Conservation (phyloP, 1,139 yeast genomes). For the Geotrichum aggregatum region DNA sequence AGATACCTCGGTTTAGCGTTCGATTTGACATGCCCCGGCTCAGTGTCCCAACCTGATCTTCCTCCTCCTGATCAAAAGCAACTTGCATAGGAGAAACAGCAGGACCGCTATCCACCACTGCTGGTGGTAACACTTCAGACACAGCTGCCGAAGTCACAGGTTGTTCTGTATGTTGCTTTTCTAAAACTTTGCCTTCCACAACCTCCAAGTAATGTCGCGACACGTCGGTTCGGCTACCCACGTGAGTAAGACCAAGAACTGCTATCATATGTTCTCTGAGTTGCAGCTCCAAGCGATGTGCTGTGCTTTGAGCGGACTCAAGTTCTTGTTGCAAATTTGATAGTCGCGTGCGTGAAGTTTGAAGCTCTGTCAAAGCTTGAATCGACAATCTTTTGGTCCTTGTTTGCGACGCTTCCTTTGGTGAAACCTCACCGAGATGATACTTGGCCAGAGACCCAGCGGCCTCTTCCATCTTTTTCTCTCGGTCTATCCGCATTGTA, state of each 20-base stretch:
- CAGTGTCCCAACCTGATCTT: background rate
- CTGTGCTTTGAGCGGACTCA: slow-evolving; percentile 26
- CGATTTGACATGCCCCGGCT: slow-evolving; percentile 4
- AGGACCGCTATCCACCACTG: no score
- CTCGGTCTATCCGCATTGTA: slow-evolving; percentile 30
- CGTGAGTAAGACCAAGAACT: slow-evolving; percentile 34
- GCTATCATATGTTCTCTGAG: slow-evolving; percentile 37
- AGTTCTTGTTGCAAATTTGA: slow-evolving; percentile 28
- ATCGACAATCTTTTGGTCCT: slow-evolving; percentile 32
- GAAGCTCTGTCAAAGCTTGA: slow-evolving; percentile 38
- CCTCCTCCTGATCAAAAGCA: background rate
- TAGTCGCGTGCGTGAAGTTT: slow-evolving; percentile 31
- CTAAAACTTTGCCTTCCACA: background rate
- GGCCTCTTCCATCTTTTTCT: background rate
- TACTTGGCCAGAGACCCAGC: slow-evolving; percentile 1
- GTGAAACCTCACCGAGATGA: slow-evolving; percentile 14
- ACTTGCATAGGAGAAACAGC: background rate
- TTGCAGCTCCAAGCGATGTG: slow-evolving; percentile 27
- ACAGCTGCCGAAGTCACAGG: no score
- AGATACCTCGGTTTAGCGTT: slow-evolving; percentile 1
- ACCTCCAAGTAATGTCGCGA: slow-evolving; percentile 1
- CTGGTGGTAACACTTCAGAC: no score
- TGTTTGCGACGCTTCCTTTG: slow-evolving; percentile 11
- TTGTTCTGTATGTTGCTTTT: background rate
- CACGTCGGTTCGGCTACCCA: slow-evolving; percentile 27